Base-by-base conservation (phyloP, 148 eudicot species). In the Euryodendron excelsum region DNA sequence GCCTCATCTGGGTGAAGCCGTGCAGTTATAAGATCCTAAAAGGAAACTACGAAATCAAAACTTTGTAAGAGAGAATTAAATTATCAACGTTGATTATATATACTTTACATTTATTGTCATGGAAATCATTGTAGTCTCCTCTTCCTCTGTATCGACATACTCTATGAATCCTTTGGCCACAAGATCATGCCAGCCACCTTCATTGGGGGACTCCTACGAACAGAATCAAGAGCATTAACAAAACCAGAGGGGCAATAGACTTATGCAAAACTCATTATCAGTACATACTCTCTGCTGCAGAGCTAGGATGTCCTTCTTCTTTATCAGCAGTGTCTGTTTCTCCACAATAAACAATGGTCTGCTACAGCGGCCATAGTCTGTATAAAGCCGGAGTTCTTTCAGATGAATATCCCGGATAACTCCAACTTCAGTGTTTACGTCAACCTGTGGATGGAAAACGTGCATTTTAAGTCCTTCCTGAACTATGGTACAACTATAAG, bases 101-200 rank as follows among this genome's bases (percentile, higher is more conserved):
- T n/a, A n/a, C n/a, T 91, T 87, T 76, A 95, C 98, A 85, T 84
- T 91, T 68, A 95, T 95, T 21, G 97, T 95, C 97, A 95, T 93
- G 80, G 97, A 91, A 82, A 95, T 95, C 98, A 95, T 91, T 60
- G 98, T 95, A 44, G 97, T 95, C 82, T 95, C 98, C 79, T 95
- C 98, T 87, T 95, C 98, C 84, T 95, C 97, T 3, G 97, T 93
- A 82, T 95, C 98, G 59, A 95, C 87, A 75, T 95, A 95, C 70
- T 95, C 98, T 74, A 95, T 93, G 74, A 61, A 95, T 48, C 98
- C 98, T 74, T 90, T 93, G n/a, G 92, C 80, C n/a, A 95, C 93
- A 78, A 95, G 91, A 81, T 91, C 93, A 82, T 90, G 96, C 98
- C 98, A 95, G 33, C 96, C 98, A 82, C 89, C 91, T 60, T 94